Evolutionary conservation across 352 stramenopile genomes (phyloP), one percentile per base, ranked within the genome.

Genomic region (Pythium diclinum): DNA sequence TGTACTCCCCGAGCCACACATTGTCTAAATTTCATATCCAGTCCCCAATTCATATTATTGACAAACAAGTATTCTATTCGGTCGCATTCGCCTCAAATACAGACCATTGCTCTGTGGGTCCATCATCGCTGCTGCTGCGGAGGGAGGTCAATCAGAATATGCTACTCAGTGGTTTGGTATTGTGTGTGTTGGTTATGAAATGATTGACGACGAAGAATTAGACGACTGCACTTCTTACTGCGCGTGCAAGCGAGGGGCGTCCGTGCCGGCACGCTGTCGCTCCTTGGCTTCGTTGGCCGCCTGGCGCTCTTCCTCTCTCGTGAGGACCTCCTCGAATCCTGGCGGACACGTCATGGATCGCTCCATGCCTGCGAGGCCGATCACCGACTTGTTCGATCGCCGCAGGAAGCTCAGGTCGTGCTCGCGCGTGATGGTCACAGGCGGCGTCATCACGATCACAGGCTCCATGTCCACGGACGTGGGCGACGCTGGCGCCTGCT

Each of bases 341-440:
- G 83, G 81, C 16, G 83, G 83, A 57, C 79, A 89, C 46, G 81
- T 88, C 83, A 92, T 92, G 25, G 83, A 92, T 44, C 81, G 81
- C 61, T 92, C 83, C 23, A 89, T 61, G 3, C 72, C 72, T 8
- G 81, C 81, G 52, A 92, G 75, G 25, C 89, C 78, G 17, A 73
- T 69, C 36, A 92, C 79, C 44, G 83, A 92, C 62, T 89, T 87
- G 61, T 86, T 79, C 3, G 83, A 90, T 46, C 85, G 87, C 32
- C 75, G 77, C 47, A 94, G 62, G 56, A 92, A 91, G 70, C 82
- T 92, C 53, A 92, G 64, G 65, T 94, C 85, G 56, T 91, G 81
- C 38, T 88, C 78, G 61, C 85, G 82, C 3, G 83, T 92, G 67
- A 94, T 91, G 16, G 81, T 91, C 25, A 78, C 63, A 11, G 78